These are phyloP conservation scores for Lactifluus volemus DNA, from an alignment of 768 basidiomycete genomes.

Conservation along the genomic window DNA sequence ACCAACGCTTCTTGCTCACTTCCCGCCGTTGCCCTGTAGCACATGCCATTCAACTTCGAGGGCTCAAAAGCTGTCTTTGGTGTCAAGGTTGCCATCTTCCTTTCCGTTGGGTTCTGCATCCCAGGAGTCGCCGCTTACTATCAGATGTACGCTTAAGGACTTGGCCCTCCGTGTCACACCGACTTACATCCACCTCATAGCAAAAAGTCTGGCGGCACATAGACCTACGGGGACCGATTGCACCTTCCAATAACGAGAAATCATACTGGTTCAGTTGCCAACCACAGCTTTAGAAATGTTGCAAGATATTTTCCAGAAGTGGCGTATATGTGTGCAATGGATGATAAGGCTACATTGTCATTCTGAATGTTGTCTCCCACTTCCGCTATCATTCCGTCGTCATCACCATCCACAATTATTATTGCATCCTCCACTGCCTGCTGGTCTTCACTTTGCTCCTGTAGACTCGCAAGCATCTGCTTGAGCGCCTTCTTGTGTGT, in stretches of 20 bases:
- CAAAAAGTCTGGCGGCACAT: background rate
- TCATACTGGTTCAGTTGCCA: background rate
- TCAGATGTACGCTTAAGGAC: slow-evolving; percentile 21
- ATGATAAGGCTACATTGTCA: background rate
- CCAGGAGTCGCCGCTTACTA: slow-evolving; percentile 22
- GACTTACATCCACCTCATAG: slow-evolving; percentile 4
- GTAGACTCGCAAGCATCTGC: slow-evolving; percentile 23
- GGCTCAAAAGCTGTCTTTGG: slow-evolving; percentile 13
- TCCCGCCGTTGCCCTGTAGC: background rate
- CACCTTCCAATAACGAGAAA: background rate
- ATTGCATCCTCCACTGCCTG: slow-evolving; percentile 2
- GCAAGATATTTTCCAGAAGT: background rate
- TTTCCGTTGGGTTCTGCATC: slow-evolving; percentile 13
- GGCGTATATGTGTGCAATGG: background rate
- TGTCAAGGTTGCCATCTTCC: slow-evolving; percentile 13
- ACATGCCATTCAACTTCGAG: slow-evolving; percentile 19
- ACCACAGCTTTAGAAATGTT: background rate
- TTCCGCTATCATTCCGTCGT: background rate
- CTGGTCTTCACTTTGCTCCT: slow-evolving; percentile 20
- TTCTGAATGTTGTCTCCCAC: background rate
- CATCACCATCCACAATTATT: background rate
- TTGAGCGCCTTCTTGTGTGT: slow-evolving; percentile 32
- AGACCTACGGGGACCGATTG: background rate
- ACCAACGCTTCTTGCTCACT: background rate
- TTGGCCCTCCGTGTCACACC: background rate